phyloP scores from a whole-genome alignment of 345 rosid genomes.

The Theobroma cacao region DNA sequence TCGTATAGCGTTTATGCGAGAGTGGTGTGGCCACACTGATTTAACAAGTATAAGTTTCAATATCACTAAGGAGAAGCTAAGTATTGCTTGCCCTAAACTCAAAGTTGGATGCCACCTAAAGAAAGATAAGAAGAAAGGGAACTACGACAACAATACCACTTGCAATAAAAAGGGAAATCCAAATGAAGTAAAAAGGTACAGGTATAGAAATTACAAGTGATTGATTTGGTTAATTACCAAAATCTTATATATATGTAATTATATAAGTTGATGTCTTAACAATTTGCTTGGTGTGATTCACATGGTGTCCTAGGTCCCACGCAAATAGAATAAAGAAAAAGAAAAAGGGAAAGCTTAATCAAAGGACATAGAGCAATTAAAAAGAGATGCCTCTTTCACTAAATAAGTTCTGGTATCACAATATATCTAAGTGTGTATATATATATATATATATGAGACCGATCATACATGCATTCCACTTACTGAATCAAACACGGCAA shows the following conservation, averaged over 20 bases:
- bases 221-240: no score
- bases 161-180: background rate
- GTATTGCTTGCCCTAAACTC: background rate
- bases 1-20: no score
- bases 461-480: background rate
- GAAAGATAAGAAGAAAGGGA: background rate
- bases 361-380: background rate
- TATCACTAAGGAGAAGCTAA: background rate
- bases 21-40: no score
- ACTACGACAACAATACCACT: background rate
- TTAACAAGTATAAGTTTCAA: background rate
- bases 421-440: no score
- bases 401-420: background rate
- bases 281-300: background rate
- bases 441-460: background rate
- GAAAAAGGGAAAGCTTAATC: background rate
- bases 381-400: background rate
- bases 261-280: no score
- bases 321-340: background rate
- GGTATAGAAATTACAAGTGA: no score
- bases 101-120: slow-evolving; percentile 3
- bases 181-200: no score
- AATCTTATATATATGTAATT: no score
- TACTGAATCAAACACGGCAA: background rate
- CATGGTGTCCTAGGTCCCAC: background rate